These are phyloP conservation scores for Flaveria floridana DNA, from an alignment of 140 eudicot genomes.

Conservation along the genomic window DNA sequence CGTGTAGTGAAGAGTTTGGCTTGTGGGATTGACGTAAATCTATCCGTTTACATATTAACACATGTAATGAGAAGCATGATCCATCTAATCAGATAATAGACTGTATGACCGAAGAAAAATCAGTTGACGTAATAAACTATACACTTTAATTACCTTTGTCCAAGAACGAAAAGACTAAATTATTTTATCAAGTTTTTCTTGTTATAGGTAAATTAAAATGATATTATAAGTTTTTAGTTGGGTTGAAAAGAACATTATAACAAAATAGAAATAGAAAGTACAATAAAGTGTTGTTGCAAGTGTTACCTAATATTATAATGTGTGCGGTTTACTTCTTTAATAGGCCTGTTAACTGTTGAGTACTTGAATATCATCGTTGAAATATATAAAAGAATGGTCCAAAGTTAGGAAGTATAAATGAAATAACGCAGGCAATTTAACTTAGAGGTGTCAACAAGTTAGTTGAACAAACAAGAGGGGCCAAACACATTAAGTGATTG, in stretches of 20 bases:
- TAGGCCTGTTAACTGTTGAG: too few relatives aligned
- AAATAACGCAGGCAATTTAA: neutral
- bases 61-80: neutral
- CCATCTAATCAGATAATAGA: neutral
- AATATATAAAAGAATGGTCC: neutral
- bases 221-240: neutral
- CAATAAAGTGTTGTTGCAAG: neutral
- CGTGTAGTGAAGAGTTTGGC: neutral
- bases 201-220: neutral
- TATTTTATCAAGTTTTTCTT: neutral
- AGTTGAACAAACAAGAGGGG: neutral
- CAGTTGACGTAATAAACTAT: neutral
- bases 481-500: neutral
- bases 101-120: neutral
- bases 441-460: neutral
- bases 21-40: neutral
- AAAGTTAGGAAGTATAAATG: neutral
- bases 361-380: neutral
- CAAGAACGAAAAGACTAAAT: neutral
- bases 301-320: neutral
- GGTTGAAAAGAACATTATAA: neutral
- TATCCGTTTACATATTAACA: neutral
- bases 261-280: neutral
- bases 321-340: neutral
- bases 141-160: neutral